Evolutionary conservation across 306 rosid species (phyloP).

Genomic region (Boehmeria nivea): DNA sequence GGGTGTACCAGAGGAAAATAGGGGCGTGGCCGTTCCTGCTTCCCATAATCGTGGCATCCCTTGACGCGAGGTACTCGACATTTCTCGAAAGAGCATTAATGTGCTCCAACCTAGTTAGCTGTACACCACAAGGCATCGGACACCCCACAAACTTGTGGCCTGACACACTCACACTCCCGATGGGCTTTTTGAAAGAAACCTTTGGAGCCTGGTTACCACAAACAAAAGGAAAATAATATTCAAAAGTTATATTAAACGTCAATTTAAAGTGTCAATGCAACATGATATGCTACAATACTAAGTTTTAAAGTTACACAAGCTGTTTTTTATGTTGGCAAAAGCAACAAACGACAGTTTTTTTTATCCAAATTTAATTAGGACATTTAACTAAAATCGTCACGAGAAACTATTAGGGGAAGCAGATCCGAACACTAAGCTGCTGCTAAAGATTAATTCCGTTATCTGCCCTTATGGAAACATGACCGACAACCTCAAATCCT

Average conservation of each 20-base stretch:
- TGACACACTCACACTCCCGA: conserved; percentile 44
- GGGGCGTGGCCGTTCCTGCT: conserved; percentile 69
- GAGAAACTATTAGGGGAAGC: not conserved
- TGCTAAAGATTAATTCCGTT: no score
- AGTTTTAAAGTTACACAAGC: not conserved
- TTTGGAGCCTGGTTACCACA: conserved; percentile 44
- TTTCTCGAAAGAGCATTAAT: conserved; percentile 46
- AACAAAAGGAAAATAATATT: not conserved
- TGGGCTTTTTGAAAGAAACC: conserved; percentile 49
- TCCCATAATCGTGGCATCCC: conserved; percentile 72
- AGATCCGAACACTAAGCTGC: not conserved
- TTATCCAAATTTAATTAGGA: not conserved
- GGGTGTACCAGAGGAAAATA: conserved; percentile 66
- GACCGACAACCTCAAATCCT: no score
- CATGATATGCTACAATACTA: not conserved
- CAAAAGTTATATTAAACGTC: not conserved
- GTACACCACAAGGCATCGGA: conserved; percentile 55
- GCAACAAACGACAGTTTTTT: not conserved
- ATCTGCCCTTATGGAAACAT: no score
- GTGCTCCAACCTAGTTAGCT: conserved; percentile 50
- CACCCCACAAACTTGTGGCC: conserved; percentile 64
- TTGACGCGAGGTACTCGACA: conserved; percentile 62
- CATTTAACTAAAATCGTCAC: not conserved
- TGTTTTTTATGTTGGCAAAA: not conserved
- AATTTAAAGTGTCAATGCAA: not conserved